These are phyloP conservation scores for Epichloe uncinata DNA, from an alignment of 2,329 filamentous ascomycete genomes.

Conservation along the genomic window DNA sequence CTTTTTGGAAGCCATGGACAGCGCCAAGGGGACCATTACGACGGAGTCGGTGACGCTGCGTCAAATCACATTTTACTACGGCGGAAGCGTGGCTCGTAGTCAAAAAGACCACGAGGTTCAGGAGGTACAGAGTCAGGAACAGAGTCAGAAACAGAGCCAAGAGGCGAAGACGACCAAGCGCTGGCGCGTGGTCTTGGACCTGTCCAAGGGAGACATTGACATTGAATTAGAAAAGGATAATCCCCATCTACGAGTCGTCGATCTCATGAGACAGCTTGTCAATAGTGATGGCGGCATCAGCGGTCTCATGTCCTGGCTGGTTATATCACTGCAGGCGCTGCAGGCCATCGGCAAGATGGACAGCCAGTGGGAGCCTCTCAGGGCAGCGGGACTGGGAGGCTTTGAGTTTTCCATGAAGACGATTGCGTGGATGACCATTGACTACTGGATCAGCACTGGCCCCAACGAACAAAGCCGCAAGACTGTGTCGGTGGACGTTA, in stretches of 20 bases:
- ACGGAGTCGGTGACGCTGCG: conserved; percentile 47
- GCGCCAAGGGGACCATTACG: conserved; percentile 38
- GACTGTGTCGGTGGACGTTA: conserved; percentile 38
- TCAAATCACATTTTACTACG: conserved; percentile 58
- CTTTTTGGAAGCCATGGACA: conserved; percentile 53
- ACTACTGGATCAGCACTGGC: conserved; percentile 30
- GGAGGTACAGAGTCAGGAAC: neutral
- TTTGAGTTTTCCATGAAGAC: conserved; percentile 39
- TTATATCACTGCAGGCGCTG: conserved; percentile 51
- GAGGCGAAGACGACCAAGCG: conserved; percentile 9
- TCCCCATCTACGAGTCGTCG: conserved; percentile 51
- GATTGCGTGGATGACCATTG: conserved; percentile 44
- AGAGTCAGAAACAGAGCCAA: conserved; percentile 5
- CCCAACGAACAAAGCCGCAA: conserved; percentile 11
- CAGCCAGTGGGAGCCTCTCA: conserved; percentile 31
- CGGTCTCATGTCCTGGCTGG: conserved; percentile 40
- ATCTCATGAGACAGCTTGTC: conserved; percentile 43
- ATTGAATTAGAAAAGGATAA: conserved; percentile 49
- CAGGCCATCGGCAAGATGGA: conserved; percentile 48
- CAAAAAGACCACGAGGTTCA: neutral
- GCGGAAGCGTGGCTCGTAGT: conserved; percentile 12
- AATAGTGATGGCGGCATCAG: conserved; percentile 41
- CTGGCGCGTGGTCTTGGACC: conserved; percentile 45
- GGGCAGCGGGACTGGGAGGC: conserved; percentile 28
- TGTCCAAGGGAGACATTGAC: conserved; percentile 38